Evolutionary conservation across 495 filamentous ascomycete genomes (phyloP), one percentile per base, ranked within the genome.

Genomic region (Trichoderma parareesei): DNA sequence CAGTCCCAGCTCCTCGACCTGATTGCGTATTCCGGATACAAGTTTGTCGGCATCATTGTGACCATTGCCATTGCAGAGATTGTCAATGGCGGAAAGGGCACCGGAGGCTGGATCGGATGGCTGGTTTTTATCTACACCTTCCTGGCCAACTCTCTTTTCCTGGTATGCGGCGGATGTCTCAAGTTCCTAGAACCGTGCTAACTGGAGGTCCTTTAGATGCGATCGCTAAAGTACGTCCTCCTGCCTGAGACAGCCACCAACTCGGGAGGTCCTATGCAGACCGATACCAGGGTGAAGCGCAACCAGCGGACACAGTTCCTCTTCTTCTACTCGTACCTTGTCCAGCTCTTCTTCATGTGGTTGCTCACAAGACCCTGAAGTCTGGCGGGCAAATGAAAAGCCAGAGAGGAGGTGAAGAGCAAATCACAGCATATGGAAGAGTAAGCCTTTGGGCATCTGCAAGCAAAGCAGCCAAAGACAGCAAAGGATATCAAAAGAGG

Each of bases 331-430:
- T 90, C 91, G 46, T 98, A 98, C 75, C 79, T 93, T 16, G 88
- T 97, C 62, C 94, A 98, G 75, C 86, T 98, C 60, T 71, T 93
- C 64, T 96, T 97, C 73, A 97, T 97, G 90, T 93, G 94, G 88
- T 84, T 93, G 67, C 79, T 98, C 65, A 95, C 74, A 69, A 72
- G 77, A 65, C 71, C 72, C 4, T 77, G 71, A 67, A 57, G 37
- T 2, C 11, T 7, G 49, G 4, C 14, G 49, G 27, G 16, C 4
- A 18, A 33, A 57, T 11, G 18, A 10, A 0, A 14, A 10, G 11
- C 37, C 1, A 4, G 37, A 37, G 0, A 37, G 53, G 18, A 20
- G 27, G n/a, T 8, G n/a, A 49, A 20, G 16, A 8, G 20, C 46
- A 8, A 49, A n/a, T 8, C 4, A 8, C 9, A 27, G 27, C 27